Percentiles rank a stretch among this genome's conserved stretches.
These are phyloP conservation scores for Helichrysum umbraculigerum DNA, from an alignment of 129 eudicot genomes.

Conservation along the genomic window DNA sequence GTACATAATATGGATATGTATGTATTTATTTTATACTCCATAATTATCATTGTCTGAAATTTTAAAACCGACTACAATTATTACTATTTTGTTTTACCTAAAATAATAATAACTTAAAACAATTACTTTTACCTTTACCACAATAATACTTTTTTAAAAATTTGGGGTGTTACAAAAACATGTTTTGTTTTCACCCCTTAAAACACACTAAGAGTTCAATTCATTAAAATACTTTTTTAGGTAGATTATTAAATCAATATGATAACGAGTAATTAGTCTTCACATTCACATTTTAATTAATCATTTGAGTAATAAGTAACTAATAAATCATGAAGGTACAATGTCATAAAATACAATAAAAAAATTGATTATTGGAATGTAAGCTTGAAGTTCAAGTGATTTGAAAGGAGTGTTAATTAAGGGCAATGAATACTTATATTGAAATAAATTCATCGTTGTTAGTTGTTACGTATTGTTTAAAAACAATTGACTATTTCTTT, in stretches of 20 bases:
- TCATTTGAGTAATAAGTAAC: background rate
- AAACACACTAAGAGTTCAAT: background rate
- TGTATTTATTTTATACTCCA: too few relatives aligned
- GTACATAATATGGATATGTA: too few relatives aligned
- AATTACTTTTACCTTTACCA: too few relatives aligned
- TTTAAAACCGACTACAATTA: too few relatives aligned
- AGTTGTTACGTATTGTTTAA: too few relatives aligned
- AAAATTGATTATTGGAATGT: background rate
- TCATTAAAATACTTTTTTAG: background rate
- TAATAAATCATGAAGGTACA: background rate
- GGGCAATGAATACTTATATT: background rate
- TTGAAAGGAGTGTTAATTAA: background rate
- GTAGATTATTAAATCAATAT: background rate
- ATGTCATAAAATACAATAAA: too few relatives aligned
- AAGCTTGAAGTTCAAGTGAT: slow-evolving; percentile 5
- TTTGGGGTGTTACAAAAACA: background rate
- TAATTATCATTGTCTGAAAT: too few relatives aligned
- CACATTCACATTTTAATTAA: too few relatives aligned
- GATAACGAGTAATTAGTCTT: background rate
- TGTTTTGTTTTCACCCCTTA: background rate
- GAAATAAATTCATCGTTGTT: background rate
- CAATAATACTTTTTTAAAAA: too few relatives aligned
- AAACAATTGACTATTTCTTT: background rate
- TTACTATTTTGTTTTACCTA: too few relatives aligned
- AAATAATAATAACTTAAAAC: too few relatives aligned